Evolutionary conservation across 192 early-diverging fungal genomes (phyloP).

Genomic region (Coemansia sp.): DNA sequence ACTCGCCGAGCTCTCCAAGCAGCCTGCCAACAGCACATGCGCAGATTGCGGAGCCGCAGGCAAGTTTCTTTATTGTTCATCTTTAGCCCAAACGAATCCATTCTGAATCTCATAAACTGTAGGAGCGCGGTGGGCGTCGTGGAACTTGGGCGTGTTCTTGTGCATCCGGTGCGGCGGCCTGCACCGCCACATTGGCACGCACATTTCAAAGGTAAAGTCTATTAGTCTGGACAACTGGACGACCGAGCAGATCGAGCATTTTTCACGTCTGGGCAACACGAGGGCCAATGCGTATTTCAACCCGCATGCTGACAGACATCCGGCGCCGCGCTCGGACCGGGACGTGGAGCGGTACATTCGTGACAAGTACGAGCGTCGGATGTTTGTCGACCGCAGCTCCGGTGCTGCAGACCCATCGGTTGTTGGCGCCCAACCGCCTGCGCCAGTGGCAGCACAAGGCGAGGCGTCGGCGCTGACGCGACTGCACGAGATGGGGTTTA

Average conservation of each 20-base stretch:
- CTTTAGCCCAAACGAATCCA: not conserved
- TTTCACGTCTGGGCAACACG: slow-evolving; percentile 59
- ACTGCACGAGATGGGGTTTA: slow-evolving; percentile 83
- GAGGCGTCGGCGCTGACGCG: slow-evolving; percentile 48
- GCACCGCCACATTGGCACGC: slow-evolving; percentile 83
- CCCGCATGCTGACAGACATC: slow-evolving; percentile 66
- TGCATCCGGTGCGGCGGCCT: slow-evolving; percentile 89
- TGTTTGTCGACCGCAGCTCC: slow-evolving; percentile 58
- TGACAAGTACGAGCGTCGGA: slow-evolving; percentile 84
- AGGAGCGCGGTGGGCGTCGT: slow-evolving; percentile 87
- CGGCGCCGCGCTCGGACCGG: slow-evolving; percentile 66
- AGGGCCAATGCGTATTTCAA: slow-evolving; percentile 71
- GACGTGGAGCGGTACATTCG: slow-evolving; percentile 88
- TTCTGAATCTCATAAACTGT: slow-evolving; percentile 10
- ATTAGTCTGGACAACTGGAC: slow-evolving; percentile 89
- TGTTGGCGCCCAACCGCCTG: slow-evolving; percentile 4
- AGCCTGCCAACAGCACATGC: slow-evolving; percentile 69
- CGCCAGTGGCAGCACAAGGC: slow-evolving; percentile 3
- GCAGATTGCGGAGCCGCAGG: slow-evolving; percentile 75
- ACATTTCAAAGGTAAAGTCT: slow-evolving; percentile 90
- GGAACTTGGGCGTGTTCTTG: slow-evolving; percentile 89
- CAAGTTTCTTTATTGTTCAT: slow-evolving; percentile 23
- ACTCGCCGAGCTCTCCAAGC: slow-evolving; percentile 65
- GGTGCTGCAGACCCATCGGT: slow-evolving; percentile 39
- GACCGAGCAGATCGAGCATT: slow-evolving; percentile 72